Evolutionary conservation across 2,329 filamentous ascomycete species (phyloP), one percentile per base, ranked within the genome.

Genomic region (Hortaea werneckii): DNA sequence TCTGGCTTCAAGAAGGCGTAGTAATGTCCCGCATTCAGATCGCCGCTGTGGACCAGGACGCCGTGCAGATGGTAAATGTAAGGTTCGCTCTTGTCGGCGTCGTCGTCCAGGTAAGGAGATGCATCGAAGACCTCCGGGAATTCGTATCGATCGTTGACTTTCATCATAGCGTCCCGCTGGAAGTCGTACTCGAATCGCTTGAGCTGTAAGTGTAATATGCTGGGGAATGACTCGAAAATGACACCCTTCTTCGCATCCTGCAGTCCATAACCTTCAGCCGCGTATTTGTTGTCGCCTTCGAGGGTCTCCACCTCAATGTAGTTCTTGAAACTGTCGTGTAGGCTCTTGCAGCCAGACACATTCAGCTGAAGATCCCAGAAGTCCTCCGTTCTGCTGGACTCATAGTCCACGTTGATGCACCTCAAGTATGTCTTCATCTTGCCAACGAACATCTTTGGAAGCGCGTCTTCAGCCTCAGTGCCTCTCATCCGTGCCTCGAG

Each of bases 281-380:
- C 92, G 63, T 98, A 98, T 65, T 96, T 94, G 71, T 98, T 98
- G 64, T 98, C 94, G 37, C 92, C 92, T 55, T 96, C 89, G 66
- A 98, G 83, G 30, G 89, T 94, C 67, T 98, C 92, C 32, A 95
- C 90, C 60, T 94, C 83, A 56, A 98, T 83, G 63, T 98, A 98
- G 66, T 96, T 89, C 62, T 82, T 82, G 72, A 98, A 96, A 62
- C 90, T 96, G 58, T 94, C 88, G 52, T 94, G 83, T 29, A 98
- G 72, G 50, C 85, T 90, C 69, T 87, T 88, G 74, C 95, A 95
- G 29, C 88, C 89, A 52, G 85, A 85, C 42, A 98, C 94, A 55
- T 96, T 98, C 56, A 98, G 78, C 64, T 98, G 92, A 49, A 98
- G 87, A 63, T 98, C 92, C 92, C 92, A 98, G 65, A 95, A 98